Evolutionary conservation across 73 alveolate species (phyloP), one percentile per base, ranked within the genome.

Genomic region (Symbiodinium natans): DNA sequence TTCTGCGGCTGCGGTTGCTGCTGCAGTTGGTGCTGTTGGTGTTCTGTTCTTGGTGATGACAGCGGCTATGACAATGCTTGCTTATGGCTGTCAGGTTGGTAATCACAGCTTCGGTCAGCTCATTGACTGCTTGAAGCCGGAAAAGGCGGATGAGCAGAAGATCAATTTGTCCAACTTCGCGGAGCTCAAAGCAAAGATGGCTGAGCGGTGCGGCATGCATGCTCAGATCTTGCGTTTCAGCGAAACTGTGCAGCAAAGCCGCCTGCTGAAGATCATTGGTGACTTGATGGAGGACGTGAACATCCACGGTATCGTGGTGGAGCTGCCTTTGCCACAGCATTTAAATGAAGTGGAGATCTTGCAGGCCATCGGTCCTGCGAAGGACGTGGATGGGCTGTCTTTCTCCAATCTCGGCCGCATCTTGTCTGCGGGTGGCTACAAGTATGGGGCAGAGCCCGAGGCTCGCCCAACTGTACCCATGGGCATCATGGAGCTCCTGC

Each of bases 371-470:
- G 88, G 98, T 43, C 99, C 99, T 15, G 34, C 99, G 84, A 99
- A 99, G 96, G 99, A 99, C 86, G 99, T 99, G 34, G 99, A 99
- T 92, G 99, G 99, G 83, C 94, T 99, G 48, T 98, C 94, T 86
- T 99, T 99, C 43, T 75, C 54, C 42, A 99, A 99, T 93, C 83
- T 99, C 3, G 99, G 99, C 29, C 82, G 92, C 29, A 46, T 95
- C 41, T 9, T 63, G 59, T 34, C 52, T 5, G 42, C 75, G 23
- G 92, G 92, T 3, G 92, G 92, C 77, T 83, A 83, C 74, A 34
- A 83, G 36, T 83, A 11, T n/a, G 92, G 92, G 41, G 92, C 92
- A 27, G 92, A 83, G 42, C 92, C 92, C 29, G 34, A 42, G 42
- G n/a, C 75, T 33, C 92, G 92, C 2, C 92, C 92, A 2, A 43